Conservation (phyloP, 176 grass and related monocot species). For the Tillandsia leiboldiana region DNA sequence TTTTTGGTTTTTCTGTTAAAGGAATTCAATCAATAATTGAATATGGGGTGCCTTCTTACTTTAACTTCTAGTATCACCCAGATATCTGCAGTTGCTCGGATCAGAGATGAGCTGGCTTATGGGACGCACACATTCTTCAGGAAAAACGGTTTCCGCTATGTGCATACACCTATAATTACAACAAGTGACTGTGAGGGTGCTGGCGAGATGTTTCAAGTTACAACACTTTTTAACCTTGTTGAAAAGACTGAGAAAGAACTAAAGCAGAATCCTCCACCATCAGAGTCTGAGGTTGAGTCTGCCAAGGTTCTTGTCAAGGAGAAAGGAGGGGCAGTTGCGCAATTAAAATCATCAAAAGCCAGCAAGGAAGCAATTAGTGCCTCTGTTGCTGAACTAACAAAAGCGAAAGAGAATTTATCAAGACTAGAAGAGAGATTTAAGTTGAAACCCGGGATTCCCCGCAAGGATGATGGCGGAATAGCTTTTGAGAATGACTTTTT, state of each 20-base stretch:
- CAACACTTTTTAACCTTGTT: slow-evolving; percentile 62
- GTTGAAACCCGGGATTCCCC: slow-evolving; percentile 71
- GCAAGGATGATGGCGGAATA: slow-evolving; percentile 54
- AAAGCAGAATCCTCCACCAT: slow-evolving; percentile 57
- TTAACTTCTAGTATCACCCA: slow-evolving; percentile 26
- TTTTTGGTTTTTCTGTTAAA: not conserved
- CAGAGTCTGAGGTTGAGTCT: slow-evolving; percentile 58
- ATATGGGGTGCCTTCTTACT: not conserved
- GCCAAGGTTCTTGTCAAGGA: slow-evolving; percentile 57
- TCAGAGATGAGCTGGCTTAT: slow-evolving; percentile 75
- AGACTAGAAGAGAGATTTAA: slow-evolving; percentile 82
- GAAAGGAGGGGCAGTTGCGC: slow-evolving; percentile 54
- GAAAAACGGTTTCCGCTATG: slow-evolving; percentile 64
- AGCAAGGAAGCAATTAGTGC: slow-evolving; percentile 48
- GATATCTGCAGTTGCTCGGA: slow-evolving; percentile 76
- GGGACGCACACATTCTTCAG: slow-evolving; percentile 71
- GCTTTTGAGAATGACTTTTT: slow-evolving; percentile 77
- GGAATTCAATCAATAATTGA: not conserved
- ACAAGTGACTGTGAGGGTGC: slow-evolving; percentile 92
- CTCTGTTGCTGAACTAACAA: slow-evolving; percentile 57
- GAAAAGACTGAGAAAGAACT: slow-evolving; percentile 80
- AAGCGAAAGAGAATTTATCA: slow-evolving; percentile 51
- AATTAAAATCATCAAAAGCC: slow-evolving; percentile 67
- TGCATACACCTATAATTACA: slow-evolving; percentile 91
- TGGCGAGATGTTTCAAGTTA: slow-evolving; percentile 98